phyloP scores from a whole-genome alignment of 345 rosid genomes.

The Combretum micranthum region DNA sequence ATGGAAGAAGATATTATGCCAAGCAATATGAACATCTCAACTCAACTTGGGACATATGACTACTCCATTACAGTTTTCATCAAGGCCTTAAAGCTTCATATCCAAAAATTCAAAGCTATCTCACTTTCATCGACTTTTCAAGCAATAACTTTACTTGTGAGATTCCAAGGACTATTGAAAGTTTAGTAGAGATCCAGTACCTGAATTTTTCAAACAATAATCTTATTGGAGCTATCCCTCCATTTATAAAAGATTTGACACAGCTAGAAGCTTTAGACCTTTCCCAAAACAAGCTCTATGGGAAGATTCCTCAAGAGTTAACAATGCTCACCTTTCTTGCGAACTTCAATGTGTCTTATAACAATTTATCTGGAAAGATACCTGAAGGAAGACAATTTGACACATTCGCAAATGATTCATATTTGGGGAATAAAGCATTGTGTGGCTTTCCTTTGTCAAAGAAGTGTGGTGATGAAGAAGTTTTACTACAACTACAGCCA shows the following conservation, averaged over 20 bases:
- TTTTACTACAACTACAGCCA: neutral
- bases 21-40: too few relatives aligned
- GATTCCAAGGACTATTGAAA: neutral
- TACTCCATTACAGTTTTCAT: slow-evolving; percentile 6
- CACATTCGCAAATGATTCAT: slow-evolving; percentile 7
- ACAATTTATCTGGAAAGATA: slow-evolving; percentile 3
- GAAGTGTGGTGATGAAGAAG: slow-evolving; percentile 3
- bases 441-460: slow-evolving; percentile 12
- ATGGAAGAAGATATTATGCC: neutral
- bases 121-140: slow-evolving; percentile 1
- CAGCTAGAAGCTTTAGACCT: slow-evolving; percentile 2
- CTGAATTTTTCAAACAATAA: slow-evolving; percentile 2
- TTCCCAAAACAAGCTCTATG: slow-evolving; percentile 4
- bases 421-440: slow-evolving; percentile 7
- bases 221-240: neutral
- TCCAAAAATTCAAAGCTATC: neutral
- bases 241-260: neutral
- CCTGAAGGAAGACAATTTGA: slow-evolving; percentile 14
- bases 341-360: slow-evolving; percentile 7
- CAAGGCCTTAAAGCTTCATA: slow-evolving; percentile 5
- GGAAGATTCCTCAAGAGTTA: slow-evolving; percentile 5
- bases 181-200: neutral
- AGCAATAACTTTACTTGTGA: slow-evolving; percentile 3
- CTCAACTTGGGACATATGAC: neutral
- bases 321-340: slow-evolving; percentile 5